Base-by-base conservation (phyloP, 192 early-diverging fungal genomes). In the Mortierella alpina region DNA sequence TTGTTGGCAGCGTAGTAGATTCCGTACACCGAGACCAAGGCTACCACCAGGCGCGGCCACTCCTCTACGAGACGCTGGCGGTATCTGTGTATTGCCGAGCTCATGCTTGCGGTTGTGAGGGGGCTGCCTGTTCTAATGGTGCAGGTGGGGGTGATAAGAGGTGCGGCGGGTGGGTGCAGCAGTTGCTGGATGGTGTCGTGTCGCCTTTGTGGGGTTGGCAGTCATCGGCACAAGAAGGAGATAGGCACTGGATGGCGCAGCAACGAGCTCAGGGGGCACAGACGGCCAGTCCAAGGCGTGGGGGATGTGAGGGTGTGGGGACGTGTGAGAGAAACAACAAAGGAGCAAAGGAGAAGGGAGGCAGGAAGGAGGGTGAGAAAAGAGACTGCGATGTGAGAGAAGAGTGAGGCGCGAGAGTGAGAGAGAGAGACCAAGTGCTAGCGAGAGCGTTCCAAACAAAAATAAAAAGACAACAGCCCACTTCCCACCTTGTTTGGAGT, bases 11-110 rank as follows among this genome's bases (percentile, higher is more conserved):
- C 68, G 44, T 50, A 79, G 58, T 62, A 79, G 51, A 71, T 71
- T 17, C 75, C 75, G 39, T 79, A 79, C 6, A 79, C 15, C 11
- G 75, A 79, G 5, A 79, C 68, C 20, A 71, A 55, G 12, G 68
- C 75, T 7, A 79, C 75, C 2, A 67, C 53, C 2, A 79, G 45
- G 2, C 75, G 63, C 2, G 75, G 75, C 75, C 75, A 79, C 17
- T 66, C 69, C 20, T 70, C 61, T 6, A 13, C 12, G 0, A 79
- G 46, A 17, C 68, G 59, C 6, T 39, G 12, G 20, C 53, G 53
- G n/a, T 61, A 75, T 41, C 47, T 23, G 8, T 42, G 58, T 59
- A 59, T 59, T n/a, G 58, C 42, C 11, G 58, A 42, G 7, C 39
- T n/a, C 58, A 59, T 44, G 0, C 17, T 59, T 4, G 20, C 6